Evolutionary conservation across 805 yeast species (phyloP).

Genomic region (Alloascoidea hylecoeti): DNA sequence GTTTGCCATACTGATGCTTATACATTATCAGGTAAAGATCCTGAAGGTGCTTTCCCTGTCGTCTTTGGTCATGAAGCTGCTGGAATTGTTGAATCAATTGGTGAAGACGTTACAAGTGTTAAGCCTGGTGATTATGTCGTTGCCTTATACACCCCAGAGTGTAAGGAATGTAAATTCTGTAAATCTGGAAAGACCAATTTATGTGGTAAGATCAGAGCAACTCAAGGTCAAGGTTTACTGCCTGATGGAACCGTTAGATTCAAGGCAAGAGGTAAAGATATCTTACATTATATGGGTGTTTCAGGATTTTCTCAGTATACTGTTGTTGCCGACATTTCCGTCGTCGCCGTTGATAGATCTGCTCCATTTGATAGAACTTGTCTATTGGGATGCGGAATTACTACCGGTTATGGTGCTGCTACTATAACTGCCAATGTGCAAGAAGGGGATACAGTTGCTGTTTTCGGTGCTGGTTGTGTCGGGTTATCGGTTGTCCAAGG

Average conservation of each 20-base stretch:
- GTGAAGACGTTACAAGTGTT: slow-evolving; percentile 85
- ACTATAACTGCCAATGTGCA: slow-evolving; percentile 84
- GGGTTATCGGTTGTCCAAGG: slow-evolving; percentile 96
- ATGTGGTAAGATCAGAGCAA: slow-evolving; percentile 90
- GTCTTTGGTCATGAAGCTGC: slow-evolving; percentile 98
- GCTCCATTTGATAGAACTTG: slow-evolving; percentile 84
- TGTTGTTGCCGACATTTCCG: slow-evolving; percentile 94
- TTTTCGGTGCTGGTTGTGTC: slow-evolving; percentile 96
- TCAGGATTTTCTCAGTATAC: slow-evolving; percentile 96
- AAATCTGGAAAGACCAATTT: slow-evolving; percentile 89
- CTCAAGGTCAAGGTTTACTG: slow-evolving; percentile 98
- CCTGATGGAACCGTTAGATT: slow-evolving; percentile 96
- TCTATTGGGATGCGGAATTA: slow-evolving; percentile 94
- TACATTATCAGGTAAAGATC: slow-evolving; percentile 87
- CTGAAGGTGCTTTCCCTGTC: slow-evolving; percentile 93
- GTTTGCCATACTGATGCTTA: slow-evolving; percentile 98
- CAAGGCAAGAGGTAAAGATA: slow-evolving; percentile 63
- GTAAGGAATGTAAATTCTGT: slow-evolving; percentile 92
- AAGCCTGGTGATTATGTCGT: slow-evolving; percentile 90
- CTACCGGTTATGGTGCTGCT: slow-evolving; percentile 98
- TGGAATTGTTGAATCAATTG: slow-evolving; percentile 89
- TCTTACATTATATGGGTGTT: slow-evolving; percentile 95
- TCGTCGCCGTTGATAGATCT: slow-evolving; percentile 76
- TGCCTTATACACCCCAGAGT: slow-evolving; percentile 93
- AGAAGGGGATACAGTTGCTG: slow-evolving; percentile 87